Evolutionary conservation across 148 eudicot species (phyloP), one percentile per base, ranked within the genome.

Genomic region (Rheum nobile): DNA sequence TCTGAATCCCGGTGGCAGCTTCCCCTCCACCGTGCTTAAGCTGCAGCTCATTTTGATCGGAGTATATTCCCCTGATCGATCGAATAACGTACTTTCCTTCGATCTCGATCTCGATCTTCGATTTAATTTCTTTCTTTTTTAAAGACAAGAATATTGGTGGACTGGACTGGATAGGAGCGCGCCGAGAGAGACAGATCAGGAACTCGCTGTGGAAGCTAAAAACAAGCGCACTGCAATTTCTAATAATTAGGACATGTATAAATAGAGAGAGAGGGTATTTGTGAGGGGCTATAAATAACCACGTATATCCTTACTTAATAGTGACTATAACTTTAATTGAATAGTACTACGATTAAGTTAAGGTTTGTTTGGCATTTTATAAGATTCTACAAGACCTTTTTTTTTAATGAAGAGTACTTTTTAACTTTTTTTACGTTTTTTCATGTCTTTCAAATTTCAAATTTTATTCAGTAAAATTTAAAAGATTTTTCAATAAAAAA

Each of bases 1-100:
- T 79, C 98, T 84, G 54, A 93, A 93, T 52, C 98, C 98, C 50
- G 98, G 87, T 48, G 98, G 98, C 75, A 93, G 80, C 77, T 82
- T 86, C 0, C 87, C 90, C 81, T 90, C 98, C 80, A 93, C 96
- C 79, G 77, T 82, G 82, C 94, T 87, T 72, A 93, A 79, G 76
- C 84, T 85, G 69, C 82, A 80, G 61, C 86, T 92, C 89, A 86
- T 88, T 47, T 75, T 71, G 0, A 13, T 32, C 34, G 6, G 46
- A n/a, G 6, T 50, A 13, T n/a, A n/a, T 50, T 26, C n/a, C n/a
- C n/a, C n/a, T n/a, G n/a, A n/a, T n/a, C n/a, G n/a, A n/a, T n/a
- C n/a, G n/a, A n/a, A n/a, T n/a, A n/a, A n/a, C n/a, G n/a, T n/a
- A n/a, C n/a, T n/a, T n/a, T n/a, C n/a, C n/a, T n/a, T n/a, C n/a